Evolutionary conservation across 1,139 yeast species (phyloP), one percentile per base, ranked within the genome.

Genomic region (Ogataea hybrid): DNA sequence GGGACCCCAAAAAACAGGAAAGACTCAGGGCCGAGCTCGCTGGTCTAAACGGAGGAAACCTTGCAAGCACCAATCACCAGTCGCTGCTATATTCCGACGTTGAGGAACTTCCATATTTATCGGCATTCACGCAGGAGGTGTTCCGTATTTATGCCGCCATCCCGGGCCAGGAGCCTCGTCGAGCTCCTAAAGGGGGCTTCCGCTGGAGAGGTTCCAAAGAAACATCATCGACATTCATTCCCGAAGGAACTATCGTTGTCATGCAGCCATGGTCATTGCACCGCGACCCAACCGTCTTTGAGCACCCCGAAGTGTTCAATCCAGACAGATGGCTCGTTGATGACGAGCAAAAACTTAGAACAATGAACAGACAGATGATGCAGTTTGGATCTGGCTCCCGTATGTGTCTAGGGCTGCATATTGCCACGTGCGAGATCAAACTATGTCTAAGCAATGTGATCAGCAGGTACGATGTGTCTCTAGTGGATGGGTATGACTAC

Each of bases 331-430:
- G 90, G 89, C 54, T 79, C 51, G 63, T 41, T 56, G 58, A 10
- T 2, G 70, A 67, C n/a, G 59, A 54, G 32, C 52, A 51, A 4
- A 62, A 82, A 35, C 55, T 74, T 20, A 69, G 65, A 39, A 41
- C 43, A 14, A 82, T 80, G 75, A 69, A 71, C 46, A 71, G 69
- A 44, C 70, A 69, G 51, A 74, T 81, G 71, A 75, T 81, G 73
- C 81, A 84, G 0, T 83, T 83, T 65, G 89, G 90, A 1, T 75
- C 79, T 35, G 90, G 90, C 2, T 70, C 80, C n/a, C 65, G 89
- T 47, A 81, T 81, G 89, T 83, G 90, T 53, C 65, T 81, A 43
- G 90, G 90, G 0, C 75, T 79, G 81, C 72, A 82, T 53, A 64
- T 83, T 43, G 89, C 89, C 0, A 61, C 77, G 25, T 75, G 77